Conservation (phyloP, 495 filamentous ascomycete species). For the Elasticomyces elasticus region DNA sequence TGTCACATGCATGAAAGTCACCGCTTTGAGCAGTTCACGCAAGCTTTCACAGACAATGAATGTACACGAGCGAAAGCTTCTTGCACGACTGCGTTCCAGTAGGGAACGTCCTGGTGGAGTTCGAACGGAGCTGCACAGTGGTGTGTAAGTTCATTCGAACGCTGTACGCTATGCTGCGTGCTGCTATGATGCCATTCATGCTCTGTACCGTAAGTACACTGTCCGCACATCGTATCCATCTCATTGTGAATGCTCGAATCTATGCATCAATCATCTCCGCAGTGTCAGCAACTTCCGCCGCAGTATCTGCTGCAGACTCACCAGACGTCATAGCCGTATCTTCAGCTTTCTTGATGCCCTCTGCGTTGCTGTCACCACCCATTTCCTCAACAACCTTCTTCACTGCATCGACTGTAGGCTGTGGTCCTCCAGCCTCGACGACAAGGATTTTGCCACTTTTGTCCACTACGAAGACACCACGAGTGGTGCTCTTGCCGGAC, state of each 20-base stretch:
- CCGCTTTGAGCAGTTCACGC: too few species aligned
- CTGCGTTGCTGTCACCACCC: conserved; percentile 18
- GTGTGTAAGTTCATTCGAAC: neutral
- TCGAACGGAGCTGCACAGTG: neutral
- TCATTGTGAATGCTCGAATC: neutral
- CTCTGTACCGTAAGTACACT: neutral
- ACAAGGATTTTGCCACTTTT: conserved; percentile 57
- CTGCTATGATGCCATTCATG: neutral
- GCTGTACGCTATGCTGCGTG: neutral
- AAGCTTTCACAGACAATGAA: too few species aligned
- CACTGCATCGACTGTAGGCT: conserved; percentile 47
- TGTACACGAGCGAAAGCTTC: too few species aligned
- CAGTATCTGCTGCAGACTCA: conserved; percentile 24
- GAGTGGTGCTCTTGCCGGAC: conserved; percentile 47
- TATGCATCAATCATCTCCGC: conserved; percentile 27
- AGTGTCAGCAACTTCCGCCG: conserved; percentile 31
- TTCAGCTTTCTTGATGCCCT: conserved; percentile 24
- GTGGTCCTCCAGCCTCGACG: conserved; percentile 49
- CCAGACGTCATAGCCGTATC: conserved; percentile 20
- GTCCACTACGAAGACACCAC: conserved; percentile 80
- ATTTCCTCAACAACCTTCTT: conserved; percentile 39
- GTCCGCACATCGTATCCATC: neutral
- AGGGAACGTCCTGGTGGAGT: too few species aligned
- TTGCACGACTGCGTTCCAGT: too few species aligned
- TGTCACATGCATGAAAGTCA: too few species aligned